phyloP scores from a whole-genome alignment of 2,329 filamentous ascomycete species.

The Eurotiales sp. region DNA sequence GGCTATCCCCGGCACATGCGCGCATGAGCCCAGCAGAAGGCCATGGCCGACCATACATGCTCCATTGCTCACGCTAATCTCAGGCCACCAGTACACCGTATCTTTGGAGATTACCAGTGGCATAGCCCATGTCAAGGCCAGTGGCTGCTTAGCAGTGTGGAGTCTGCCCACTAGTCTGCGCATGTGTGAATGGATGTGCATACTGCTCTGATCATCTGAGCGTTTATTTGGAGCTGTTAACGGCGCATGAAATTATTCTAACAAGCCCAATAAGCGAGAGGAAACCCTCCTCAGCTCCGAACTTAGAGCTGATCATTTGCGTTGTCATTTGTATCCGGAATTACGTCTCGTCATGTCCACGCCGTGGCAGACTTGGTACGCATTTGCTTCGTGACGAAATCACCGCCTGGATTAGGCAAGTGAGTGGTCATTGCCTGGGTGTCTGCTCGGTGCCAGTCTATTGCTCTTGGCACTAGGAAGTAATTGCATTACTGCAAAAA shows the following conservation, averaged over 20 bases:
- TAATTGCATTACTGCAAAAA: slow-evolving; percentile 3
- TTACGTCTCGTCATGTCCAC: neutral
- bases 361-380: neutral
- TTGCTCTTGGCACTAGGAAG: neutral
- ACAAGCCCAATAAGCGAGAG: neutral
- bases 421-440: neutral
- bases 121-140: neutral
- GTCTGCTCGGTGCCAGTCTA: neutral
- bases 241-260: slow-evolving; percentile 1
- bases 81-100: neutral
- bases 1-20: neutral
- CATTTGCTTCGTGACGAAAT: neutral
- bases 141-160: slow-evolving; percentile 1
- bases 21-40: neutral
- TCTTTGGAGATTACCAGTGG: neutral
- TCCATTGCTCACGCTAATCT: neutral
- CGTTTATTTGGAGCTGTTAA: slow-evolving; percentile 8
- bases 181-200: slow-evolving; percentile 12
- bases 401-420: neutral
- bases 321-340: neutral
- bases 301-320: neutral
- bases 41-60: neutral
- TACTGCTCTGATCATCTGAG: slow-evolving; percentile 14
- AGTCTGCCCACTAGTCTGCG: slow-evolving; percentile 1
- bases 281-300: neutral